phyloP scores from a whole-genome alignment of 805 yeast species.

The Lachancea nothofagi region DNA sequence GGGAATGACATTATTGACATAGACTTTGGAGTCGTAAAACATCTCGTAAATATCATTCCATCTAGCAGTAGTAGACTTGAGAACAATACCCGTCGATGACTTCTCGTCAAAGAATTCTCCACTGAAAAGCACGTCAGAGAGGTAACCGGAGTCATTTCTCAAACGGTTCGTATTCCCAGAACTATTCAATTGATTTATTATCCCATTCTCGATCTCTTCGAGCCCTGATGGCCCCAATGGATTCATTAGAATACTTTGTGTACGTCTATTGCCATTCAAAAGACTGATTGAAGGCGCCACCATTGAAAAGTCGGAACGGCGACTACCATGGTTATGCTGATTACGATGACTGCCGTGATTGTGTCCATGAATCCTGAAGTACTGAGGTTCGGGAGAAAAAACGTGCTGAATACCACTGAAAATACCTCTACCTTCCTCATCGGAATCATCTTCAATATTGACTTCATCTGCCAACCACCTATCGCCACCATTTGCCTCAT shows the following conservation, averaged over 20 bases:
- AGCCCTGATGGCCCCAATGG: constrained; percentile 32
- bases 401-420: constrained; percentile 33
- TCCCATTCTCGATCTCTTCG: constrained; percentile 31
- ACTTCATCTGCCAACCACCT: constrained; percentile 30
- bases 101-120: constrained; percentile 32
- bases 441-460: constrained; percentile 29
- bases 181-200: constrained; percentile 24
- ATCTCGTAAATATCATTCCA: constrained; percentile 58
- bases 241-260: constrained; percentile 28
- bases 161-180: constrained; percentile 24
- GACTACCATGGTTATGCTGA: constrained; percentile 18
- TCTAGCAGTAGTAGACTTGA: constrained; percentile 53
- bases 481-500: constrained; percentile 15
- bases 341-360: constrained; percentile 5
- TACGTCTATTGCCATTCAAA: constrained; percentile 25
- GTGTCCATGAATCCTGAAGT: constrained; percentile 26
- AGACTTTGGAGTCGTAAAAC: constrained; percentile 42
- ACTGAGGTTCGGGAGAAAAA: constrained; percentile 25
- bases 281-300: constrained; percentile 28
- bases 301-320: constrained; percentile 21
- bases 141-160: constrained; percentile 24
- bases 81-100: constrained; percentile 27
- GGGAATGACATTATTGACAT: constrained; percentile 36
- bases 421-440: constrained; percentile 29
- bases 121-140: constrained; percentile 28